Evolutionary conservation across 768 basidiomycete species (phyloP), one percentile per base, ranked within the genome.

Genomic region (Thelephora ganbajun): DNA sequence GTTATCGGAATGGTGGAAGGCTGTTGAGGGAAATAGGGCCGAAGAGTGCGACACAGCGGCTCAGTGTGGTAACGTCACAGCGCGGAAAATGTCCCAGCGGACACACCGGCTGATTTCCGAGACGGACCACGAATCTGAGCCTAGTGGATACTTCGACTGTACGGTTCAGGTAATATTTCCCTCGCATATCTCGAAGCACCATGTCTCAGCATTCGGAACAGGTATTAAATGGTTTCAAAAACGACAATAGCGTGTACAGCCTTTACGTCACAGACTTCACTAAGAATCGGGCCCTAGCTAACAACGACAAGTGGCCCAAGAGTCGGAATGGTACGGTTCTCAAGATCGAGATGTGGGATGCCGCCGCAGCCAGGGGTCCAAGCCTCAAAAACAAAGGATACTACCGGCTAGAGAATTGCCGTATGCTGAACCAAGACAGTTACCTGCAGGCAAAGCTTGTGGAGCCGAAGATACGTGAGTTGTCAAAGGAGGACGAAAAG

Each of bases 201-300:
- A 37, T 37, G 26, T 46, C 34, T 44, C 19, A 12, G 35, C 23
- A 13, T 50, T 34, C 20, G 19, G 14, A 35, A 11, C 48, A 83
- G 81, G 66, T 83, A 16, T 49, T 82, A 9, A 59, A 70, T 45
- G 69, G 63, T 7, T 65, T 70, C 44, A 43, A 50, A 43, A 71
- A 66, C 49, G 55, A 63, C n/a, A 60, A 62, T 33, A 59, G 53
- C 5, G 63, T 70, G 2, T 67, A 69, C 49, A 69, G 61, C 26
- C 50, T 83, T 11, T 81, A 74, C 57, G 77, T 80, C 45, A 83
- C 82, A 1, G 82, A 84, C 53, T 83, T 80, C 55, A 79, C 80
- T 5, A 53, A 51, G 36, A 76, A 74, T 47, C 43, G 61, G 4
- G 63, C 61, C 20, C 60, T 83, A 33, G 61, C 61, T 2, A 41